Percentiles rank a stretch among this genome's conserved stretches.
These are phyloP conservation scores for Ophiosphaerella herpotricha DNA, from an alignment of 2,329 filamentous ascomycete species.

Conservation along the genomic window DNA sequence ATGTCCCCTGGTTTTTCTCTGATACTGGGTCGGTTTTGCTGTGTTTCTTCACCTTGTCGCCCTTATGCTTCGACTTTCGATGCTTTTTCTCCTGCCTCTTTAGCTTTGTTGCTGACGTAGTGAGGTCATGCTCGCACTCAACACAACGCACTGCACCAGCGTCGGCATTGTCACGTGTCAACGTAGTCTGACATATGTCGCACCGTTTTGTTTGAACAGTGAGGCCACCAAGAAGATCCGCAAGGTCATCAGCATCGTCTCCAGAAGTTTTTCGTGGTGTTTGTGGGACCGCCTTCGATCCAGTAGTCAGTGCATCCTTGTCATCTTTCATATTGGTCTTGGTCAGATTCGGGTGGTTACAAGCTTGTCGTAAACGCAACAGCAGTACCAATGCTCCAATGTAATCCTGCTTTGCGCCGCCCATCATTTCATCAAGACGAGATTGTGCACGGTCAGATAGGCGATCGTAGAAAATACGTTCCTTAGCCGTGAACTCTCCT, in stretches of 20 bases:
- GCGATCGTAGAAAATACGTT: conserved; percentile 83
- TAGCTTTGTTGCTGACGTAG: conserved; percentile 54
- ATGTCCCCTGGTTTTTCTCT: conserved; percentile 30
- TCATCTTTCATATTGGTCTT: conserved; percentile 85
- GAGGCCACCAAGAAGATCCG: conserved; percentile 83
- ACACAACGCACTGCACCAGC: conserved; percentile 65
- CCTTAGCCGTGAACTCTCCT: conserved; percentile 76
- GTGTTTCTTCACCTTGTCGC: conserved; percentile 45
- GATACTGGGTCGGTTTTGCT: conserved; percentile 39
- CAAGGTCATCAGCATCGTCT: conserved; percentile 78
- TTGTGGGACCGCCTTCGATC: conserved; percentile 46
- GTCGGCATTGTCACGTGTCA: conserved; percentile 62
- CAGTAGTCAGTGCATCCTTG: conserved; percentile 78
- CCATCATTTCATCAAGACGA: conserved; percentile 88
- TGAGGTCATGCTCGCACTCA: conserved; percentile 76
- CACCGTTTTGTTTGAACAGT: conserved; percentile 78
- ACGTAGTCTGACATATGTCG: conserved; percentile 76
- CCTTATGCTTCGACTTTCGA: conserved; percentile 48
- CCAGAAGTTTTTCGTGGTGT: conserved; percentile 49
- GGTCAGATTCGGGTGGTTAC: conserved; percentile 89
- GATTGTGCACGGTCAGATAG: conserved; percentile 84
- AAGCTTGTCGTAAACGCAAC: conserved; percentile 87
- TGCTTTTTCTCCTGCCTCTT: conserved; percentile 49
- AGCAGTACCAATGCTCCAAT: conserved; percentile 91
- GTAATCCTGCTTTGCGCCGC: conserved; percentile 78